Evolutionary conservation across 805 yeast genomes (phyloP).

Genomic region (Sugiyamaella qingdaonensis): DNA sequence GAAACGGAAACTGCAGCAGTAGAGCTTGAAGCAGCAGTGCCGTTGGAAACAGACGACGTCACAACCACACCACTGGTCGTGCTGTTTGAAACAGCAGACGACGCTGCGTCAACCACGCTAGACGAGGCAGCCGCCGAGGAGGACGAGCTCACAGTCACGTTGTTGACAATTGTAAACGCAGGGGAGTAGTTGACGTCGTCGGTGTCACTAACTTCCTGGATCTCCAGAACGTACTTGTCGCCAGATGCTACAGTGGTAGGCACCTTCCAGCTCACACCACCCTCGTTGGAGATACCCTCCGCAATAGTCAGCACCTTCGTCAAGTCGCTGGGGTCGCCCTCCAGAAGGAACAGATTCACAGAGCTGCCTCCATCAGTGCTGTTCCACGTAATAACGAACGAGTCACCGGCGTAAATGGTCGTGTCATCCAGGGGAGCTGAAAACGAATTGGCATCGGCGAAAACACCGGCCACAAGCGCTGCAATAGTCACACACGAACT

Average conservation of each 20-base stretch:
- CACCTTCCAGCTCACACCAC: slow-evolving; percentile 36
- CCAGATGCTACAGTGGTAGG: slow-evolving; percentile 32
- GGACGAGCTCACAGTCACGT: slow-evolving; percentile 15
- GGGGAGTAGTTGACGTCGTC: slow-evolving; percentile 36
- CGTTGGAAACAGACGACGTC: slow-evolving; percentile 2
- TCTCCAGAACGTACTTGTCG: slow-evolving; percentile 32
- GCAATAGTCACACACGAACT: slow-evolving; percentile 5
- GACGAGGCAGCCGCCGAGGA: slow-evolving; percentile 9
- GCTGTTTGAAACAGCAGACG: not conserved
- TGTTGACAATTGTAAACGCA: slow-evolving; percentile 27
- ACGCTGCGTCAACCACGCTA: slow-evolving; percentile 13
- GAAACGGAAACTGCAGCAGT: slow-evolving; percentile 6
- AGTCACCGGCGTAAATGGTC: slow-evolving; percentile 30
- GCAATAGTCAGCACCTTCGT: slow-evolving; percentile 33
- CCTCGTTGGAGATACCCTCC: slow-evolving; percentile 32
- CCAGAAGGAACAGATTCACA: slow-evolving; percentile 30
- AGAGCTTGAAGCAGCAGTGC: slow-evolving; percentile 2
- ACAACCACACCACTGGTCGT: not conserved
- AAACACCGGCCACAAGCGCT: slow-evolving; percentile 18
- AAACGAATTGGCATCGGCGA: slow-evolving; percentile 30
- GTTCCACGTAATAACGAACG: slow-evolving; percentile 31
- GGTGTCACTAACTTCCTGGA: slow-evolving; percentile 27
- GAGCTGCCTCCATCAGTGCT: slow-evolving; percentile 31
- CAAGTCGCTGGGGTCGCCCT: slow-evolving; percentile 33
- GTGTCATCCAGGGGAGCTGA: slow-evolving; percentile 29